Base-by-base conservation (phyloP, 176 grass and related monocot species). In the Cenchrus purpureus region DNA sequence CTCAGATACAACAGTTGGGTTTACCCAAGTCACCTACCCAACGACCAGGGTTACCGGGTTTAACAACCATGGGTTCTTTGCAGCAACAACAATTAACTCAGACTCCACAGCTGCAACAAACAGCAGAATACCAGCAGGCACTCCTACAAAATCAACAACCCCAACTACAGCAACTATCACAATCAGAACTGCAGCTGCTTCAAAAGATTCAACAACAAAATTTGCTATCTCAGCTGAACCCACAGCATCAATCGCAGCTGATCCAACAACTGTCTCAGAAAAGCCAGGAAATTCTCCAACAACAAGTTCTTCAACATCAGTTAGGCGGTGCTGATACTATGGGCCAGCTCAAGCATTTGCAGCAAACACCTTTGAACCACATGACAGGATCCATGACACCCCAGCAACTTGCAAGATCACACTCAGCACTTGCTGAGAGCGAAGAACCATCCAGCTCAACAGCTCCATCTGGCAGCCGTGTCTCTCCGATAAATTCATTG, bases 161-260 rank as follows among this genome's bases (percentile, higher is more conserved):
- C 29, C 97, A 99, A 61, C 64, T 96, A 71, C 96, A 93, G 31
- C 89, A 93, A 48, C 57, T 93, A 44, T 90, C 87, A 69, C 95
- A 98, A 86, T 84, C 88, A 55, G 90, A 98, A 80, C 68, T 94
- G 76, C 96, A 99, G 88, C 86, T 99, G 70, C 90, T 99, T 65
- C 97, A 99, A 89, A 99, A 99, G 84, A 84, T 96, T 60, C 97
- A 96, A 78, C 91, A 99, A 31, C 94, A 99, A 78, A 94, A 99
- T 81, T 78, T 97, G 64, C 69, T 97, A 31, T 94, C 97, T 79
- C 97, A 99, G 86, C 56, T 97, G 52, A 92, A 89, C 73, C 88
- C 93, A 8, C 91, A 94, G 57, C 85, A 88, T 50, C 96, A 94
- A 25, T 90, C 89, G 59, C 95, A 98, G 79, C 65, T 93, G 53